Evolutionary conservation across 78 protist species (phyloP).

Genomic region (Dictyostelium intermedium): DNA sequence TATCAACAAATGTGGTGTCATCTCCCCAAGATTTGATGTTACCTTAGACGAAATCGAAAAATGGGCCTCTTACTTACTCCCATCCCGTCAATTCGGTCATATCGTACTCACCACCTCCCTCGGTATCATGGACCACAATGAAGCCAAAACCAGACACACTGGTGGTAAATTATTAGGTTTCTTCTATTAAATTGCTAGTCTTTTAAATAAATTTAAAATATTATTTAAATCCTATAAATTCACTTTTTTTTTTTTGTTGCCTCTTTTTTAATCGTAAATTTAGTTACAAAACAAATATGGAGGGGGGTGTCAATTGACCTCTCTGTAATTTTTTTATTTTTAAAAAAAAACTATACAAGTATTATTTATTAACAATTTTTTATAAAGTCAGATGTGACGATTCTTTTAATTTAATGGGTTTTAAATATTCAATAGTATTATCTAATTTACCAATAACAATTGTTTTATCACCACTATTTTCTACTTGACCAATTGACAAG

Average conservation of each 20-base stretch:
- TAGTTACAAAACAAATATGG: too few species aligned
- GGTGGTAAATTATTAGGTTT: slow-evolving; percentile 90
- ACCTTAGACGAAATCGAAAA: slow-evolving; percentile 74
- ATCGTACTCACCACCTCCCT: slow-evolving; percentile 99
- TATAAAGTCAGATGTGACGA: neutral
- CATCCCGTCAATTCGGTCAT: slow-evolving; percentile 99
- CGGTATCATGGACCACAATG: slow-evolving; percentile 99
- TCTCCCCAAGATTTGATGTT: slow-evolving; percentile 98
- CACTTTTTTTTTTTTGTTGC: neutral
- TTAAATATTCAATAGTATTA: slow-evolving; percentile 34
- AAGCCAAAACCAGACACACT: slow-evolving; percentile 95
- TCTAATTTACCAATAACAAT: slow-evolving; percentile 31
- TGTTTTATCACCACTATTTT: slow-evolving; percentile 11
- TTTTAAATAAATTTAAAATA: neutral
- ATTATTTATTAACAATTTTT: neutral
- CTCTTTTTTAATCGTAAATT: neutral
- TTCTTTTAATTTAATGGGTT: neutral
- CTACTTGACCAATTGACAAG: slow-evolving; percentile 1
- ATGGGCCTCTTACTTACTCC: slow-evolving; percentile 96
- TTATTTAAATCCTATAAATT: neutral
- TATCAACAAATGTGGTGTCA: slow-evolving; percentile 99
- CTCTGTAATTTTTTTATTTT: too few species aligned
- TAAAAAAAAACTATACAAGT: neutral
- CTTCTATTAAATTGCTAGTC: slow-evolving; percentile 21
- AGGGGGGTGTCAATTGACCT: too few species aligned